Conservation (phyloP, 805 yeast genomes). For the Metschnikowia aberdeeniae region DNA sequence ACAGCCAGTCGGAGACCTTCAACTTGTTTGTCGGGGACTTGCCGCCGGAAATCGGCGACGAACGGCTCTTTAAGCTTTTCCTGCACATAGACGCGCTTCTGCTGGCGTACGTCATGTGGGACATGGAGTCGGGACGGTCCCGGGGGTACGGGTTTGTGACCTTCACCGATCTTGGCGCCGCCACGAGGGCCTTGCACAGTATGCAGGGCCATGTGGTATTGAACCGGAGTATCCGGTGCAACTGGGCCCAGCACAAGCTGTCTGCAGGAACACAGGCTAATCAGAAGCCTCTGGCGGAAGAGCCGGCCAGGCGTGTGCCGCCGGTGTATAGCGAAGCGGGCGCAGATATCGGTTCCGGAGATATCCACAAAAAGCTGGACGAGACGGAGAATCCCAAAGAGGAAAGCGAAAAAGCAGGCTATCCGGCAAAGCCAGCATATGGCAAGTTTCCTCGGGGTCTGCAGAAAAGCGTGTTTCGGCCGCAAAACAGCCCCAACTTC, state of each 20-base stretch:
- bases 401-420: too few relatives aligned
- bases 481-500: too few relatives aligned
- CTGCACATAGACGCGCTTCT: constrained; percentile 52
- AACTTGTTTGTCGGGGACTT: constrained; percentile 86
- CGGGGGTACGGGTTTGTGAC: constrained; percentile 91
- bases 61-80: constrained; percentile 56
- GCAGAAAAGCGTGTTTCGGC: too few relatives aligned
- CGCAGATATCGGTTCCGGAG: too few relatives aligned
- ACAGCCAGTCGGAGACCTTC: constrained; percentile 47
- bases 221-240: constrained; percentile 76
- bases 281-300: neutral
- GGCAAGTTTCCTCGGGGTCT: too few relatives aligned
- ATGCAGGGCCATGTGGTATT: constrained; percentile 73
- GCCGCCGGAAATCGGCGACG: constrained; percentile 79
- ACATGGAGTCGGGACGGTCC: constrained; percentile 88
- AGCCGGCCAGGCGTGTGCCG: constrained; percentile 56
- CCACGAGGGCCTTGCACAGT: constrained; percentile 63
- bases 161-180: constrained; percentile 61
- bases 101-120: constrained; percentile 96
- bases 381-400: too few relatives aligned
- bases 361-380: too few relatives aligned
- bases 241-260: constrained; percentile 82
- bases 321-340: too few relatives aligned
- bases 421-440: too few relatives aligned
- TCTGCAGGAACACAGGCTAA: neutral